Evolutionary conservation across 208 protist genomes (phyloP), one percentile per base, ranked within the genome.

Genomic region (Spongospora subterranea): DNA sequence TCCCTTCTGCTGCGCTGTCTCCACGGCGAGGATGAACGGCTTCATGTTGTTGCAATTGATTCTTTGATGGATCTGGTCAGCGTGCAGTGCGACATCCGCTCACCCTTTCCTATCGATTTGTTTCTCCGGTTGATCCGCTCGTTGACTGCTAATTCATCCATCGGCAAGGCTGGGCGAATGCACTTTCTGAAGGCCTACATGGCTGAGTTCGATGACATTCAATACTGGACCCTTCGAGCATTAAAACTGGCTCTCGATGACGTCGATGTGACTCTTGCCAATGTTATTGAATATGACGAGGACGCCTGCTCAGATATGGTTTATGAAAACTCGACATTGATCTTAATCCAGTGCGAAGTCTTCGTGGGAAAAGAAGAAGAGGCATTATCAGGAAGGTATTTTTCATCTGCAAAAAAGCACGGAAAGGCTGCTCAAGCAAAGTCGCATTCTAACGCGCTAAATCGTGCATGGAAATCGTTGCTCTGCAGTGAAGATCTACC

Each of bases 171-270:
- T 20, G 35, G 11, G 11, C 71, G 71, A 6, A 13, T 82, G 17
- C 71, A 82, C n/a, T 82, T 45, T n/a, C 17, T 82, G 71, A 82
- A 6, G 71, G 17, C 6, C 13, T 82, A 82, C 71, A 6, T 82
- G n/a, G 71, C 17, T n/a, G 71, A 40, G 71, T 82, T 40, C n/a
- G 71, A 82, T n/a, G 71, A 82, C 71, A 43, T 82, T n/a, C 71
- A 82, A n/a, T 82, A 39, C 71, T 35, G 40, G 71, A 82, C 71
- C 17, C 71, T 82, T 6, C 6, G n/a, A 17, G 71, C 71, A n/a
- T 43, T 82, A n/a, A 6, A 35, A n/a, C 17, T 40, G 71, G 40
- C 40, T 6, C 13, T 82, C 71, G 71, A 82, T 20, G 35, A 82
- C 35, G 71, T 82, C 40, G 71, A 82, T 35, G 17, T 35, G 35